These are phyloP conservation scores for Stenocarpella maydis DNA, from an alignment of 2,329 filamentous ascomycete genomes.

Conservation along the genomic window DNA sequence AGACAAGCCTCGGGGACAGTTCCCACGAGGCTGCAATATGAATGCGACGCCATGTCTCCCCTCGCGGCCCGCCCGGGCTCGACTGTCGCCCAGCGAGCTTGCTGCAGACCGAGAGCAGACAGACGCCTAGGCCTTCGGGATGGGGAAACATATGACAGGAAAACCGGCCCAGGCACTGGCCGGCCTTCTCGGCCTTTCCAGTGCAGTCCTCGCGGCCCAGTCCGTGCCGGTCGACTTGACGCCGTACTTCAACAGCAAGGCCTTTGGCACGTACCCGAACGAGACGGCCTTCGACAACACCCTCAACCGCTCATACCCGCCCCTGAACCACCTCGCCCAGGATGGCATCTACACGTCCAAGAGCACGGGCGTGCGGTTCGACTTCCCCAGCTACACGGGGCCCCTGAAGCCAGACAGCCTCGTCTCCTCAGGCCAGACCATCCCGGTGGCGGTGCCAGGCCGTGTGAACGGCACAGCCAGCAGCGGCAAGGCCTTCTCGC, in stretches of 20 bases:
- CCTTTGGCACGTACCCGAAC: constrained; percentile 52
- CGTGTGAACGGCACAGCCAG: not conserved
- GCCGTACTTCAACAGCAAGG: constrained; percentile 56
- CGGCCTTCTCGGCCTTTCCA: constrained; percentile 17
- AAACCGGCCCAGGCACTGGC: not conserved
- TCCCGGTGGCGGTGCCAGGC: constrained; percentile 42
- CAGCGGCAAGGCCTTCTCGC: constrained; percentile 39
- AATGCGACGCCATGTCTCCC: constrained; percentile 18
- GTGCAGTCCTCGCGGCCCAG: constrained; percentile 21
- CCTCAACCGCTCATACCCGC: constrained; percentile 51
- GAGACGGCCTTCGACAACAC: constrained; percentile 55
- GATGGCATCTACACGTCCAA: constrained; percentile 47
- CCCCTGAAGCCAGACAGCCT: constrained; percentile 50
- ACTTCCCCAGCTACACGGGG: constrained; percentile 52
- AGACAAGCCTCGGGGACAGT: not conserved
- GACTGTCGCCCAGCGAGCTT: not conserved
- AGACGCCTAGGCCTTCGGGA: not conserved
- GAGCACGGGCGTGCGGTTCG: constrained; percentile 51
- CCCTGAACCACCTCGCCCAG: constrained; percentile 40
- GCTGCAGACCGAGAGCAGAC: too few relatives aligned
- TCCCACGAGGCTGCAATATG: constrained; percentile 9
- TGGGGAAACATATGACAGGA: constrained; percentile 1
- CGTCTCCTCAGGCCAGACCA: constrained; percentile 51
- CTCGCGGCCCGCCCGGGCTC: not conserved
- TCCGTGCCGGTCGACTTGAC: constrained; percentile 46